Base-by-base conservation (phyloP, 176 grass and related monocot genomes). In the Pontederia crassipes region DNA sequence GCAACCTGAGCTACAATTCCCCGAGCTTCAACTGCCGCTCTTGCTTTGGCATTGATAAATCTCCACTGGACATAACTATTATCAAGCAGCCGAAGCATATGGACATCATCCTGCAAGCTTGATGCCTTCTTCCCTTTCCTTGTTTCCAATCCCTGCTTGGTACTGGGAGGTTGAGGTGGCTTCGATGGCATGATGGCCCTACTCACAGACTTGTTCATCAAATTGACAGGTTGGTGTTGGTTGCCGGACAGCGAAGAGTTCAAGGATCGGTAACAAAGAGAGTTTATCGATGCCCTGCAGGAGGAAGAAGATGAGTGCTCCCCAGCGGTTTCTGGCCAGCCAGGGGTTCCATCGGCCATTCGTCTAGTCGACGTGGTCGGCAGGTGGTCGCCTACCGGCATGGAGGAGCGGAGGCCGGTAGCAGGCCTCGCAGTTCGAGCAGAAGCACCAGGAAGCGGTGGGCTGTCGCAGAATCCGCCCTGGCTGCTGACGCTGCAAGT, bases 391-490 rank as follows among this genome's bases (percentile, higher is more conserved):
- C 75, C 63, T 53, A 77, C 80, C 0, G 92, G 85, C 48, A 97
- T 73, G 3, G 92, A 97, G n/a, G 84, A 77, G 13, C 92, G 77
- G 27, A 97, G 73, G 46, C 85, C 92, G 0, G 73, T 79, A 0
- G 74, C 72, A 10, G 77, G 17, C 64, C 92, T 75, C 0, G 52
- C 59, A 2, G 86, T 79, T 72, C 66, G 85, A 66, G 71, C 72
- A 11, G 72, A 46, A 0, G 74, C 69, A 10, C 74, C 74, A 4
- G 72, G 79, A 26, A 87, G 72, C 59, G 86, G 78, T 55, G 92
- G 87, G 83, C 92, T 97, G 49, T 82, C 83, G 74, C 92, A 88
- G 12, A 74, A 52, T 12, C 16, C 59, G 45, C 72, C n/a, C 14
- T 18, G 65, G 4, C 72, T 74, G 35, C 61, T 65, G 40, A 74